Conservation (phyloP, 495 filamentous ascomycete genomes). For the Echria macrotheca region DNA sequence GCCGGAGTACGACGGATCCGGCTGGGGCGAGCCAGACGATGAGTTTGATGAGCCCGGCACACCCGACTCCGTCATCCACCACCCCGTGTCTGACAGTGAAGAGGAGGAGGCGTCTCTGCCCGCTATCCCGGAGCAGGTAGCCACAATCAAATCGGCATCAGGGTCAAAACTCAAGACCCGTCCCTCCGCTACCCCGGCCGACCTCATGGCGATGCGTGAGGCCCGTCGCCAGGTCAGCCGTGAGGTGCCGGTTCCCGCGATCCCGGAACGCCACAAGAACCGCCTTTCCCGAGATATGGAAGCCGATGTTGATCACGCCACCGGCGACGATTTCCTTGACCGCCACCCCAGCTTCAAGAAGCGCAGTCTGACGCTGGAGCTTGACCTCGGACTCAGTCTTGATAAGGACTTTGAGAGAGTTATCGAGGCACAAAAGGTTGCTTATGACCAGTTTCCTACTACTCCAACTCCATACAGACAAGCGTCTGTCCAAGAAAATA, state of each 20-base stretch:
- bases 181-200: conserved; percentile 78
- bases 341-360: conserved; percentile 55
- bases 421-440: conserved; percentile 97
- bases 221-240: conserved; percentile 79
- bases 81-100: conserved; percentile 48
- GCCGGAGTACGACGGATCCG: conserved; percentile 51
- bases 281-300: conserved; percentile 43
- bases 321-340: conserved; percentile 35
- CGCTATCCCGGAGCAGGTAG: conserved; percentile 71
- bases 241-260: conserved; percentile 56
- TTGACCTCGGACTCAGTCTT: conserved; percentile 77
- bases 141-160: conserved; percentile 81
- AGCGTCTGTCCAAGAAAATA: conserved; percentile 16
- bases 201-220: conserved; percentile 81
- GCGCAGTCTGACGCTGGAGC: conserved; percentile 60
- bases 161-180: conserved; percentile 86
- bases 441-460: conserved; percentile 46
- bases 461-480: conserved; percentile 26
- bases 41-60: conserved; percentile 57
- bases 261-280: conserved; percentile 54
- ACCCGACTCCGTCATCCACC: conserved; percentile 90
- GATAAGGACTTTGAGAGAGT: conserved; percentile 92
- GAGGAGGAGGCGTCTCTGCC: conserved; percentile 48
- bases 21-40: conserved; percentile 46
- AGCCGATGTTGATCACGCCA: conserved; percentile 23